Percentiles rank a stretch among this genome's conserved stretches.
phyloP scores from a whole-genome alignment of 441 rosid genomes.

The Erodium moschatum region DNA sequence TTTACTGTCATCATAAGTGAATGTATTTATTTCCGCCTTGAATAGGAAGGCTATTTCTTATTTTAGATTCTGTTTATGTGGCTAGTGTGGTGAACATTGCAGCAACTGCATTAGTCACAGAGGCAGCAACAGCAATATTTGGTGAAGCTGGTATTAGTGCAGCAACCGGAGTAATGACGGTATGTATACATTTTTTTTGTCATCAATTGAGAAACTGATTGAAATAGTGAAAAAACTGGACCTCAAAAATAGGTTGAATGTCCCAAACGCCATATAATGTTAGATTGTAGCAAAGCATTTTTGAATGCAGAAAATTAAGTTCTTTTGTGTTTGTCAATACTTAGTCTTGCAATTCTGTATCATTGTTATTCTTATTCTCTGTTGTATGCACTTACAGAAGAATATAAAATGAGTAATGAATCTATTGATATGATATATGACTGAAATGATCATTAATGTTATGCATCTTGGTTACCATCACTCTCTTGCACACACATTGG shows the following conservation, averaged over 20 bases:
- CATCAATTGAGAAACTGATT: neutral
- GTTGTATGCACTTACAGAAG: neutral
- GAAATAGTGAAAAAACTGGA: neutral
- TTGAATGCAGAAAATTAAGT: neutral
- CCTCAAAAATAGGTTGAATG: neutral
- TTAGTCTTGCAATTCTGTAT: neutral
- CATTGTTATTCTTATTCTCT: neutral
- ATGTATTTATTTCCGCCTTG: slow-evolving; percentile 22
- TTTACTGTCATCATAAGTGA: slow-evolving; percentile 18
- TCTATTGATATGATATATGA: neutral
- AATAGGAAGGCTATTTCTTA: slow-evolving; percentile 30
- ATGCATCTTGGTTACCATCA: neutral
- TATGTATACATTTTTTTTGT: slow-evolving; percentile 30
- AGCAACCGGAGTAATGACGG: slow-evolving; percentile 98
- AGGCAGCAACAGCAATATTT: slow-evolving; percentile 94
- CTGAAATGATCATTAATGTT: neutral
- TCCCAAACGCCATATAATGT: neutral
- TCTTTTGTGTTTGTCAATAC: neutral
- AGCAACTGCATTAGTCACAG: slow-evolving; percentile 97
- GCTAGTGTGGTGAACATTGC: slow-evolving; percentile 91
- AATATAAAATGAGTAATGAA: neutral
- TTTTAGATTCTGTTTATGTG: slow-evolving; percentile 27
- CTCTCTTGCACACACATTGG: neutral
- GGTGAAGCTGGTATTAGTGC: slow-evolving; percentile 99
- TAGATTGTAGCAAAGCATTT: neutral